phyloP scores from a whole-genome alignment of 1,284 basidiomycete species.

The Sutorius eximius region DNA sequence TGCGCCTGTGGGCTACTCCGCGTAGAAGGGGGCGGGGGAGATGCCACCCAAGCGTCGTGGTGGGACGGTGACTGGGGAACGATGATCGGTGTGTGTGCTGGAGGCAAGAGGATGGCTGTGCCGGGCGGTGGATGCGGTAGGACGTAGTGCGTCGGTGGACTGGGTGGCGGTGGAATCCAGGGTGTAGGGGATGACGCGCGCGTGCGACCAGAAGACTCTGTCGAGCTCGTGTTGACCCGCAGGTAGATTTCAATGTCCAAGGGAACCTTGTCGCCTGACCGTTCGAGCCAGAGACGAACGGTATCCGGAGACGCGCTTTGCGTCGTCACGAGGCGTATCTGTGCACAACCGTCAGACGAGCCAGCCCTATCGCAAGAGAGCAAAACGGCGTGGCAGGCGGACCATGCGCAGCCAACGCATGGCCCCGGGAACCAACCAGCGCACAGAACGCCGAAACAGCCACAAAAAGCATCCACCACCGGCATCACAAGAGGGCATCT shows the following conservation, averaged over 20 bases:
- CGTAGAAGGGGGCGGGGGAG: slow-evolving; percentile 28
- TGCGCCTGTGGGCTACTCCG: slow-evolving; percentile 33
- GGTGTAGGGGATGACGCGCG: slow-evolving; percentile 38
- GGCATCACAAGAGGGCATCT: slow-evolving; percentile 1
- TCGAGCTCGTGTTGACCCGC: slow-evolving; percentile 43
- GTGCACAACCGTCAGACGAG: slow-evolving; percentile 9
- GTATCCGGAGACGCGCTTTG: slow-evolving; percentile 71
- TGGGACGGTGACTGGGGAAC: slow-evolving; percentile 38
- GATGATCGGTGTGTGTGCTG: slow-evolving; percentile 40
- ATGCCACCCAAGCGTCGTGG: slow-evolving; percentile 32
- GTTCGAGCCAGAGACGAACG: slow-evolving; percentile 75
- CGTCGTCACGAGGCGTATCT: slow-evolving; percentile 72
- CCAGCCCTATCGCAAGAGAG: slow-evolving; percentile 1
- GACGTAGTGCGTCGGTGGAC: slow-evolving; percentile 38
- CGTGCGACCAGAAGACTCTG: slow-evolving; percentile 25
- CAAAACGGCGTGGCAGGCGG: slow-evolving; percentile 11
- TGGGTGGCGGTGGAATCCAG: slow-evolving; percentile 41
- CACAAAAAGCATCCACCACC: slow-evolving; percentile 10
- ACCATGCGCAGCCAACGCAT: slow-evolving; percentile 9
- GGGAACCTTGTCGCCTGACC: slow-evolving; percentile 63
- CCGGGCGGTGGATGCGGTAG: slow-evolving; percentile 40
- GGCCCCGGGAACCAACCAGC: slow-evolving; percentile 1
- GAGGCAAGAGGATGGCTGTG: slow-evolving; percentile 36
- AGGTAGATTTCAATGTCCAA: slow-evolving; percentile 77
- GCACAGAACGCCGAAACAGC: neutral